phyloP scores from a whole-genome alignment of 306 rosid species.

The Citrullus amarus region DNA sequence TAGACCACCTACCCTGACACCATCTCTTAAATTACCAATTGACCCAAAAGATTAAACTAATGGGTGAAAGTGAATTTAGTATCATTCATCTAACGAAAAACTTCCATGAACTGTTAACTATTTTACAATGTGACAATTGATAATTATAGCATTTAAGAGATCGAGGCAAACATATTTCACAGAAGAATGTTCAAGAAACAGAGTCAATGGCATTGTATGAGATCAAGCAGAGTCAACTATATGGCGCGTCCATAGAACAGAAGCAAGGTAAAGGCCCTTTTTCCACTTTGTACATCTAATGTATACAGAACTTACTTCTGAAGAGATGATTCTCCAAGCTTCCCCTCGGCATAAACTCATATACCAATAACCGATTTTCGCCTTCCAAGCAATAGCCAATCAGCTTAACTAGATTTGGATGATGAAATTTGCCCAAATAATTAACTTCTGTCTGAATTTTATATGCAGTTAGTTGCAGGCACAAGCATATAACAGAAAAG shows the following conservation, averaged over 20 bases:
- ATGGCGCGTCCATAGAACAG: background rate
- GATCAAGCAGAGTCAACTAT: background rate
- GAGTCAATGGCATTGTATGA: background rate
- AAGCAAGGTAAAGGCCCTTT: background rate
- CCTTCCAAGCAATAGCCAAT: conserved; percentile 92
- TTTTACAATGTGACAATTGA: background rate
- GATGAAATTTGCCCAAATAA: conserved; percentile 84
- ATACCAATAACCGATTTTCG: conserved; percentile 77
- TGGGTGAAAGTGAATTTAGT: no score
- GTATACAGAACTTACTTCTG: conserved; percentile 46
- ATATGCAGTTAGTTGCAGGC: conserved; percentile 11
- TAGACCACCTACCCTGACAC: no score
- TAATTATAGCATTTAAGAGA: background rate
- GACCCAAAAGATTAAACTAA: no score
- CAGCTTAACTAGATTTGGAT: conserved; percentile 75
- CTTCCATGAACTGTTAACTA: background rate
- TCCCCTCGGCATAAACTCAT: conserved; percentile 91
- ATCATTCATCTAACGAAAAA: no score
- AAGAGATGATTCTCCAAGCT: conserved; percentile 93
- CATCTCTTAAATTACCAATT: no score
- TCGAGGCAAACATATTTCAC: background rate
- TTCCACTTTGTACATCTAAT: background rate
- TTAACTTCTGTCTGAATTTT: conserved; percentile 82
- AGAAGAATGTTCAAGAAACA: background rate
- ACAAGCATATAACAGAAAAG: conserved; percentile 1